Evolutionary conservation across 371 early-diverging fungal genomes (phyloP).

Genomic region (Haplosporangium sp.): DNA sequence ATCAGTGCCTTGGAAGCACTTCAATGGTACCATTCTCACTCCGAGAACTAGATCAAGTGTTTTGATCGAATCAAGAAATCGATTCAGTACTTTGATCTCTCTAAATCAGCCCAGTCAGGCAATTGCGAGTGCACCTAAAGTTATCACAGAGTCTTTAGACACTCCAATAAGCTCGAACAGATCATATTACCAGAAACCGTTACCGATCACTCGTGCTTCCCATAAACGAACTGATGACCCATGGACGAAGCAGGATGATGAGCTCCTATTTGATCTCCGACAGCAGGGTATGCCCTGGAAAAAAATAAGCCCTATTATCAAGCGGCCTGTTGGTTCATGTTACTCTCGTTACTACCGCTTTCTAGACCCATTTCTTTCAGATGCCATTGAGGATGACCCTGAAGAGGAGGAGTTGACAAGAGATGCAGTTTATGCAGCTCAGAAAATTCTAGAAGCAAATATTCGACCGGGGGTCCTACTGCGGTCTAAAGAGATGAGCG

Average conservation of each 20-base stretch:
- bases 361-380: constrained; percentile 39
- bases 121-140: background rate
- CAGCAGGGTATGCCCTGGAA: constrained; percentile 31
- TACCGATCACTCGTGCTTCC: background rate
- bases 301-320: constrained; percentile 5
- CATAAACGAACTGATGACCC: background rate
- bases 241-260: constrained; percentile 30
- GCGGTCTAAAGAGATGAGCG: background rate
- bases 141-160: background rate
- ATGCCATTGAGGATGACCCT: constrained; percentile 32
- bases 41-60: background rate
- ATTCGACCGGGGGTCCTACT: background rate
- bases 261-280: constrained; percentile 22
- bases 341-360: constrained; percentile 44
- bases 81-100: background rate
- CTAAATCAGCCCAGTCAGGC: background rate
- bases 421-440: constrained; percentile 2
- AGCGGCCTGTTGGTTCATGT: constrained; percentile 21
- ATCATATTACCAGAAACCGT: background rate
- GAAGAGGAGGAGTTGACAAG: constrained; percentile 12
- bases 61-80: background rate
- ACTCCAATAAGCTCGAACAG: background rate
- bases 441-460: constrained; percentile 6
- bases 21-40: background rate
- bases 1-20: background rate